Evolutionary conservation across 768 basidiomycete species (phyloP), one percentile per base, ranked within the genome.

Genomic region (Agrocybe chaxingu): DNA sequence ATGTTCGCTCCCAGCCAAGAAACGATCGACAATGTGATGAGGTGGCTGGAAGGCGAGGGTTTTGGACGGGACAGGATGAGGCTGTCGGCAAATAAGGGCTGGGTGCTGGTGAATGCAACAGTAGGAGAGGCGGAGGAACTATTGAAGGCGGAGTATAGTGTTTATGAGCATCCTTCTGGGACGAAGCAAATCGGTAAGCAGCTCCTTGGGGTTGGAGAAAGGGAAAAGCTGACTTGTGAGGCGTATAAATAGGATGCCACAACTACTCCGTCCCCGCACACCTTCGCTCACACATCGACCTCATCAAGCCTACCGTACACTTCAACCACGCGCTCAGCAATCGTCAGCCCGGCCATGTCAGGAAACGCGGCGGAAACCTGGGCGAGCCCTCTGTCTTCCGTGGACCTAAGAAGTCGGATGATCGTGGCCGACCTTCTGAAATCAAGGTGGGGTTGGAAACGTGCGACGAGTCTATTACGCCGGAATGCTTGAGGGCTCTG

Each of bases 1-100:
- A 67, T 69, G 8, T 82, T 82, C 63, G 64, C 75, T 1, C 77
- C 80, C 12, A 69, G 66, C 18, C 50, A 52, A 8, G 73, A 76
- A 30, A 67, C 76, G 8, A 63, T 79, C 37, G 56, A 66, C 10
- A 56, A 70, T 6, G 78, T 81, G 16, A 65, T 54, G 8, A 55
- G 61, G 6, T 81, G 80, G 80, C 62, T 82, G 1, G 48, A 62
- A 13, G 65, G 65, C 7, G 64, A 62, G 16, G 80, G 80, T 2
- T 65, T 82, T 31, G 53, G 62, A 6, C 53, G 55, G 30, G 66
- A 71, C 12, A 64, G 75, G 12, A 56, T 77, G 42, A 65, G 62
- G 35, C 58, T 79, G 19, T 66, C 72, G 18, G 52, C 58, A 31
- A 70, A 66, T 50, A 74, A 70, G 50, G 71, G 67, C 2, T 75